Conservation (phyloP, 306 rosid species). For the Clitoria ternatea region DNA sequence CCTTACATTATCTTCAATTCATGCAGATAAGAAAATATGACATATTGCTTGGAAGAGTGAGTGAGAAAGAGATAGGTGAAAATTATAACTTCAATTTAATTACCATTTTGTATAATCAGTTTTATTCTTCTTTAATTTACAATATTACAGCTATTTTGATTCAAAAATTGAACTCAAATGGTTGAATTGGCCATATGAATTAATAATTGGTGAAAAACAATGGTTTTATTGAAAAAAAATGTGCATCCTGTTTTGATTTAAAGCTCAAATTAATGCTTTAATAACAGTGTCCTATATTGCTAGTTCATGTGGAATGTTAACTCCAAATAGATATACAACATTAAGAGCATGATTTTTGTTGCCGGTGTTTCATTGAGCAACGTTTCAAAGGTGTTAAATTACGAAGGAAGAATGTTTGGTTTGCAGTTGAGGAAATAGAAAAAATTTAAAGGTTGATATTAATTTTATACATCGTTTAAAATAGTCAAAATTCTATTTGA, state of each 20-base stretch:
- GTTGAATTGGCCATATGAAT: background rate
- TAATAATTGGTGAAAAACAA: background rate
- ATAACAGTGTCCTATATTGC: background rate
- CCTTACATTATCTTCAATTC: too few relatives aligned
- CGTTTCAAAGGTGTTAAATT: too few relatives aligned
- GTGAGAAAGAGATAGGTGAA: too few relatives aligned
- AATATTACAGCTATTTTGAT: too few relatives aligned
- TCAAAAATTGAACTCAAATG: background rate
- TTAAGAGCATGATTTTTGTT: background rate
- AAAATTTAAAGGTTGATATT: too few relatives aligned
- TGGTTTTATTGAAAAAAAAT: background rate
- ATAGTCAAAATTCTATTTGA: too few relatives aligned
- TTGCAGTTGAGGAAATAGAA: too few relatives aligned
- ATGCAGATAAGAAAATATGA: too few relatives aligned
- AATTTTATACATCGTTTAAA: too few relatives aligned
- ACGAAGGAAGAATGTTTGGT: too few relatives aligned
- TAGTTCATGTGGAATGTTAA: background rate
- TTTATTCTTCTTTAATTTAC: background rate
- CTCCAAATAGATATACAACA: background rate
- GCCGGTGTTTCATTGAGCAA: background rate
- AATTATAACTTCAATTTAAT: background rate
- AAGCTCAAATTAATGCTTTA: background rate
- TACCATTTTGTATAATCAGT: background rate
- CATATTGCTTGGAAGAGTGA: too few relatives aligned
- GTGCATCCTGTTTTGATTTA: background rate